These are phyloP conservation scores for Erigeron canadensis DNA, from an alignment of 129 eudicot species.

Conservation along the genomic window DNA sequence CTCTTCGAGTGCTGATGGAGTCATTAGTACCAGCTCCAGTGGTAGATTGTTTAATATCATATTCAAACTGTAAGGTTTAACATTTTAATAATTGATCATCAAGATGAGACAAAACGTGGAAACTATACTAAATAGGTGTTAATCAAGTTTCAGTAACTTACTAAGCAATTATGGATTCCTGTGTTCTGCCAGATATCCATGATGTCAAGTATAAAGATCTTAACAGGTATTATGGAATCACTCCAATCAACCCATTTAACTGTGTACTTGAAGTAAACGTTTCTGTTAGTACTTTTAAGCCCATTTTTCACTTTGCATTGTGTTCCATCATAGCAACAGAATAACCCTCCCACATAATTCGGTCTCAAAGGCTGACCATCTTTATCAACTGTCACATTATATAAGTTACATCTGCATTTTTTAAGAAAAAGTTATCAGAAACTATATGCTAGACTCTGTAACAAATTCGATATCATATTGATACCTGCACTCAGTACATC, in stretches of 20 bases:
- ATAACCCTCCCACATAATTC: conserved; percentile 59
- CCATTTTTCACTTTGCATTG: conserved; percentile 37
- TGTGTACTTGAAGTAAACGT: conserved; percentile 59
- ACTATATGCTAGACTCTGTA: conserved; percentile 24
- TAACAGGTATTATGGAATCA: conserved; percentile 54
- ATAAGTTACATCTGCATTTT: conserved; percentile 39
- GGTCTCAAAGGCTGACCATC: conserved; percentile 41
- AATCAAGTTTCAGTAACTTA: conserved; percentile 19
- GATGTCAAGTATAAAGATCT: conserved; percentile 63
- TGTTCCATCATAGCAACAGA: conserved; percentile 62
- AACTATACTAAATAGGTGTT: background rate
- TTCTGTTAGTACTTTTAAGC: conserved; percentile 39
- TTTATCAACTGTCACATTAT: conserved; percentile 52
- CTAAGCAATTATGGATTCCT: conserved; percentile 53
- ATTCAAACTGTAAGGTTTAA: conserved; percentile 53
- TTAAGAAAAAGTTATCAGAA: background rate
- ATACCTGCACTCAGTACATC: conserved; percentile 67
- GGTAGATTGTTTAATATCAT: conserved; percentile 45
- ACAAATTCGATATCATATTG: background rate
- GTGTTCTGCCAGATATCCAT: conserved; percentile 62
- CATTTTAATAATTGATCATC: background rate
- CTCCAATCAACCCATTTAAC: conserved; percentile 76
- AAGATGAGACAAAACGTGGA: conserved; percentile 8
- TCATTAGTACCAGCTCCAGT: conserved; percentile 31
- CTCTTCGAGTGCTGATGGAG: conserved; percentile 41